Conservation (phyloP, 1,284 basidiomycete genomes). For the Butyriboletus regius region DNA sequence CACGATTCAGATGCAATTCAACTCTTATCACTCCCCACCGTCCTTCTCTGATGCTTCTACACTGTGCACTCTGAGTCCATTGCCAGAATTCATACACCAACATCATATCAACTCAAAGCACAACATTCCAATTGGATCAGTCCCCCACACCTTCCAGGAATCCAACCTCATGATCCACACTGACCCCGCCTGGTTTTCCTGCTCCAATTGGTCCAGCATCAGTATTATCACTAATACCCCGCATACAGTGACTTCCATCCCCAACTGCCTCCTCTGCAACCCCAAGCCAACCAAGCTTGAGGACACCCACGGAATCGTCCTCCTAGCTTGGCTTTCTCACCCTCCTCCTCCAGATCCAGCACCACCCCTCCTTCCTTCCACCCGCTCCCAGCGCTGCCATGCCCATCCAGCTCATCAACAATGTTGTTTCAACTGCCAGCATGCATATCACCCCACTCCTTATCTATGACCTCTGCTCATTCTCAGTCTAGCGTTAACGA, state of each 20-base stretch:
- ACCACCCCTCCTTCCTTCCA: slow-evolving; percentile 30
- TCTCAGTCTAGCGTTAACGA: slow-evolving; percentile 58
- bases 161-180: slow-evolving; percentile 35
- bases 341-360: slow-evolving; percentile 20
- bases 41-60: slow-evolving; percentile 53
- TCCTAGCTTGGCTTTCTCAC: slow-evolving; percentile 42
- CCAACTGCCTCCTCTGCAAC: slow-evolving; percentile 24
- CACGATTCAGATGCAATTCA: slow-evolving; percentile 55
- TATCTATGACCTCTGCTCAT: slow-evolving; percentile 5
- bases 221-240: slow-evolving; percentile 28
- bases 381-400: slow-evolving; percentile 38
- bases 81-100: slow-evolving; percentile 40
- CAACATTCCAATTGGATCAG: slow-evolving; percentile 42
- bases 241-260: slow-evolving; percentile 26
- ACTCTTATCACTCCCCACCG: slow-evolving; percentile 49
- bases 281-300: slow-evolving; percentile 54
- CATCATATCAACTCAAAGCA: slow-evolving; percentile 33
- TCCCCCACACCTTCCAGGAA: slow-evolving; percentile 48
- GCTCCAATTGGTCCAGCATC: slow-evolving; percentile 32
- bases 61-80: slow-evolving; percentile 65
- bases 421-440: slow-evolving; percentile 24
- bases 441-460: slow-evolving; percentile 22
- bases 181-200: slow-evolving; percentile 26
- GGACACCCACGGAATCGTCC: slow-evolving; percentile 53
- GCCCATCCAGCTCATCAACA: slow-evolving; percentile 76